phyloP scores from a whole-genome alignment of 2,329 filamentous ascomycete genomes.

The Alternaria ventricosa region DNA sequence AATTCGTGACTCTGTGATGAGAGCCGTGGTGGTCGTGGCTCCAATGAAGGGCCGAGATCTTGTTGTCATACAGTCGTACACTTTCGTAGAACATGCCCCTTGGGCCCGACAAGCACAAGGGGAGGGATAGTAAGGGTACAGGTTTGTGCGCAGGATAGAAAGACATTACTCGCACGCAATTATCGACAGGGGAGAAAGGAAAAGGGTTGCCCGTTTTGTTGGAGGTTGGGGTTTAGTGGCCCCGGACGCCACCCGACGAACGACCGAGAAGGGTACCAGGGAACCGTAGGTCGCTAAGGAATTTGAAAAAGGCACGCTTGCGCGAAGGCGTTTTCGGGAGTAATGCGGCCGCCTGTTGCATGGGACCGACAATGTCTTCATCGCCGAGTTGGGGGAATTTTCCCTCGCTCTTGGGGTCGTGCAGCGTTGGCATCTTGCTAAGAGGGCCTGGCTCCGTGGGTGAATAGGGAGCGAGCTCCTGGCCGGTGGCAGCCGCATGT shows the following conservation, averaged over 20 bases:
- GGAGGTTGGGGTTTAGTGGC: constrained; percentile 22
- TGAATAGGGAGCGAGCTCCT: constrained; percentile 44
- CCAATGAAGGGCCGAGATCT: constrained; percentile 31
- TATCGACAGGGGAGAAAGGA: constrained; percentile 34
- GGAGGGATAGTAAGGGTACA: constrained; percentile 41
- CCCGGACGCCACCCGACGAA: constrained; percentile 36
- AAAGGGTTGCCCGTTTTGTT: constrained; percentile 4
- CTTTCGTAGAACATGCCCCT: constrained; percentile 39
- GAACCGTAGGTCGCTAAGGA: constrained; percentile 47
- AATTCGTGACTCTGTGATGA: constrained; percentile 43
- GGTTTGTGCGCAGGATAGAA: constrained; percentile 27
- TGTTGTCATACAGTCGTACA: constrained; percentile 47
- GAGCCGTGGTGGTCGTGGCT: constrained; percentile 35
- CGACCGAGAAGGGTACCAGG: constrained; percentile 43
- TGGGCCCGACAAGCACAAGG: constrained; percentile 10
- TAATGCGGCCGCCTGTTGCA: constrained; percentile 57
- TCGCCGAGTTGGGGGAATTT: constrained; percentile 91
- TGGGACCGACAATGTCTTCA: constrained; percentile 91
- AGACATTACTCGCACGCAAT: constrained; percentile 36
- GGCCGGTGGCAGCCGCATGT: constrained; percentile 44
- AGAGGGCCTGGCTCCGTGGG: constrained; percentile 61
- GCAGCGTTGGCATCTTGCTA: constrained; percentile 71
- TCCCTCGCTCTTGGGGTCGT: constrained; percentile 70
- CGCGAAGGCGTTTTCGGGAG: constrained; percentile 48
- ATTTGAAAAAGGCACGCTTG: constrained; percentile 49